Base-by-base conservation (phyloP, 148 eudicot species). In the Amaranthus palmeri region DNA sequence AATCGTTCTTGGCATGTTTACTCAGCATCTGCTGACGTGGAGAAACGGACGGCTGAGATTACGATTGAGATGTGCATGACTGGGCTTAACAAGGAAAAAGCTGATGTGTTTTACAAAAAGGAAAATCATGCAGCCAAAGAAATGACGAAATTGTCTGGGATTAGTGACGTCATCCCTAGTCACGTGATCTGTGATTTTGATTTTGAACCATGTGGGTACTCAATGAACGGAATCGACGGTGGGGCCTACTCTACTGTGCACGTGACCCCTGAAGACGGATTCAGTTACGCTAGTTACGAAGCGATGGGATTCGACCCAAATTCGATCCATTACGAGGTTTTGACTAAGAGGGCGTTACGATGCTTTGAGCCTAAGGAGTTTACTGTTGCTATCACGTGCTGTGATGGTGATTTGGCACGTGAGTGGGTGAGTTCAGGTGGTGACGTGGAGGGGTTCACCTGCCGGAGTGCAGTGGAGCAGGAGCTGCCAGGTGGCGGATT, bases 261-360 rank as follows among this genome's bases (percentile, higher is more conserved):
- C 74, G 86, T 85, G 72, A 85, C 88, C 6, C 88, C 88, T 0
- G 88, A 85, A 62, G 83, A 85, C 40, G 88, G 84, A 60, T 85
- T 85, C 36, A 83, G 88, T 41, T 86, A 86, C 7, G 88, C 88
- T 3, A 86, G 92, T 81, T 88, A 84, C 44, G 92, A 88, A 56
- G 88, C 81, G 3, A 78, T 84, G 85, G 92, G 88, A 65, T 72
- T 81, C 43, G 79, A 83, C 69, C 69, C 83, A 0, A 49, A 68
- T 6, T 68, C 82, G 1, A 15, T 70, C 7, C 47, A 52, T 48
- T 70, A 79, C 7, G 80, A 50, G 14, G 75, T 66, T 0, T 4
- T 86, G 70, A 81, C 86, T 7, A 49, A 75, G 64, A 75, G 89
- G 72, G 86, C 71, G 17, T 25, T 86, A 10, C 68, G 67, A 46